Percentiles rank a stretch among this genome's conserved stretches.
These are phyloP conservation scores for Voacanga thouarsii DNA, from an alignment of 257 asterid genomes.

Conservation along the genomic window DNA sequence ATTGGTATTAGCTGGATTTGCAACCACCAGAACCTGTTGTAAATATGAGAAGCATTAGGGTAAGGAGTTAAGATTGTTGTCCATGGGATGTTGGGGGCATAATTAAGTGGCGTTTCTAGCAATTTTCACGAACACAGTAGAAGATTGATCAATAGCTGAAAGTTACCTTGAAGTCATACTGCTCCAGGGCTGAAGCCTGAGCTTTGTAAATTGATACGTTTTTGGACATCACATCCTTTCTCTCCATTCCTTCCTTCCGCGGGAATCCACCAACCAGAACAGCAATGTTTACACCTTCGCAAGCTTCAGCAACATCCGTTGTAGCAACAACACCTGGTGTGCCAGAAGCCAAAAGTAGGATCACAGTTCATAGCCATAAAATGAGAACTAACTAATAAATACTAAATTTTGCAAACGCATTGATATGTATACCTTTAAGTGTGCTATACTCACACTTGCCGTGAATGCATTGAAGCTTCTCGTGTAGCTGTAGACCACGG, in stretches of 20 bases:
- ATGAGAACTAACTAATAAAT: background rate
- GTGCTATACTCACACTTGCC: no score
- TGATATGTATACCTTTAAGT: constrained; percentile 47
- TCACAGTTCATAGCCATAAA: background rate
- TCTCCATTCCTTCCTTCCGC: constrained; percentile 76
- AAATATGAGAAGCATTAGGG: background rate
- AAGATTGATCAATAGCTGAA: background rate
- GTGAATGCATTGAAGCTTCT: no score
- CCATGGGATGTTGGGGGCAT: background rate
- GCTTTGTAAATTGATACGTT: constrained; percentile 72
- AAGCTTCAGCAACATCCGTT: constrained; percentile 65
- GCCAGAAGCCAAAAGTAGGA: background rate
- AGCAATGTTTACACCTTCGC: constrained; percentile 56
- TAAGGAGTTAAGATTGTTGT: background rate
- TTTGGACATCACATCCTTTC: constrained; percentile 70
- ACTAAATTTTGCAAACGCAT: background rate
- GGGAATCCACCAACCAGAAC: constrained; percentile 74
- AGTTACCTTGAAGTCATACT: constrained; percentile 65
- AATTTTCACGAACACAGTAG: background rate
- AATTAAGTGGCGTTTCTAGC: background rate
- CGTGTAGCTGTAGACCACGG: no score
- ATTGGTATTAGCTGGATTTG: constrained; percentile 86
- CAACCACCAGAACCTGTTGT: constrained; percentile 66
- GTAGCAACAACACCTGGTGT: constrained; percentile 65
- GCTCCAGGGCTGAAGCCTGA: constrained; percentile 73